Evolutionary conservation across 2,329 filamentous ascomycete species (phyloP).

Genomic region (Fusarium sp.): DNA sequence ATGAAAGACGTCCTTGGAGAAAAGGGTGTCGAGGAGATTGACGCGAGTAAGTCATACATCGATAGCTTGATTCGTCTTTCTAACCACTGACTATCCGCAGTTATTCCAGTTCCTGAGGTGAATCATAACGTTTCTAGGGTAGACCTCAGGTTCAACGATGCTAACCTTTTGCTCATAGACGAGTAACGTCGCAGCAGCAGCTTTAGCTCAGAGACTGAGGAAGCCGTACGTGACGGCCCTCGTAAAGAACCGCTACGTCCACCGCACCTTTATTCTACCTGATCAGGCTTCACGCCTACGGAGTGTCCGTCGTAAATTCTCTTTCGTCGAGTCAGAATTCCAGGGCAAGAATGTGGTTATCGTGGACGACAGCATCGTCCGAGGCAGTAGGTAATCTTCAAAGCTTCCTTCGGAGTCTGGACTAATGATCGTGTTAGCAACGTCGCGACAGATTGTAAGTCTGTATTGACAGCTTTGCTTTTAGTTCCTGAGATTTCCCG

Average conservation of each 20-base stretch:
- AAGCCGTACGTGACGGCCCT: constrained; percentile 88
- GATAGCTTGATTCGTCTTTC: not conserved
- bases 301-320: constrained; percentile 91
- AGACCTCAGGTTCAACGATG: not conserved
- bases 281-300: constrained; percentile 86
- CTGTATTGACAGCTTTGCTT: too few relatives aligned
- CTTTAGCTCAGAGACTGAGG: constrained; percentile 80
- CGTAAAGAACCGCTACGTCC: constrained; percentile 92
- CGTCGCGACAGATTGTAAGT: constrained; percentile 79
- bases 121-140: not conserved
- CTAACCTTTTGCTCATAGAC: constrained; percentile 66
- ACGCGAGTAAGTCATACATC: too few relatives aligned
- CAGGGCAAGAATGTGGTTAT: constrained; percentile 84
- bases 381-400: constrained; percentile 64
- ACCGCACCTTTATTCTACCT: constrained; percentile 84
- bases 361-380: constrained; percentile 92
- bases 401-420: not conserved
- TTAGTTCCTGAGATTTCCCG: too few relatives aligned
- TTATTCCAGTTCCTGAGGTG: constrained; percentile 79
- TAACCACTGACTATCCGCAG: constrained; percentile 52
- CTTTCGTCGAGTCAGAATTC: constrained; percentile 89
- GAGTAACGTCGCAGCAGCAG: constrained; percentile 84
- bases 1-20: constrained; percentile 59
- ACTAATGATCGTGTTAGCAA: constrained; percentile 48
- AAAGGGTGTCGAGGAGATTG: constrained; percentile 50